Conservation (phyloP, 2,329 filamentous ascomycete genomes). For the Colletotrichum phormii region DNA sequence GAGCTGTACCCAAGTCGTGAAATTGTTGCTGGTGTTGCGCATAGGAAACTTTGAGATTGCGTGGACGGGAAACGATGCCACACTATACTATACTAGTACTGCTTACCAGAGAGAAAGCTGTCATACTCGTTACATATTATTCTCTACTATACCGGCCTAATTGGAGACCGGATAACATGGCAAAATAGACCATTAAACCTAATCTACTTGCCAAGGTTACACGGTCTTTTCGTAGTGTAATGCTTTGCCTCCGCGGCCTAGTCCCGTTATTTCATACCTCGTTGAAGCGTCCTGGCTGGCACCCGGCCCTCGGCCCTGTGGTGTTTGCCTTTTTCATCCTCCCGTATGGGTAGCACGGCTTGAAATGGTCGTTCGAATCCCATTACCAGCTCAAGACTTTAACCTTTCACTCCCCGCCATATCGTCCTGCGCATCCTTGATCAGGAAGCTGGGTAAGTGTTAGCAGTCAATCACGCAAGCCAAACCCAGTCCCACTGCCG, state of each 20-base stretch:
- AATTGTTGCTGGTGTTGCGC: slow-evolving; percentile 5
- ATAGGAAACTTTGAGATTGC: slow-evolving; percentile 27
- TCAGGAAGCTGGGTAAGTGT: slow-evolving; percentile 74
- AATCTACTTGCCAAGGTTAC: not conserved
- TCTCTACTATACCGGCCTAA: slow-evolving; percentile 9
- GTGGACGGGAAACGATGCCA: slow-evolving; percentile 23
- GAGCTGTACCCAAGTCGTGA: not conserved
- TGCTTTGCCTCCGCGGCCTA: not conserved
- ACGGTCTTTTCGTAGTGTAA: not conserved
- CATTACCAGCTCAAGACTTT: slow-evolving; percentile 68
- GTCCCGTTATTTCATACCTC: not conserved
- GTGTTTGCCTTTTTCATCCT: not conserved
- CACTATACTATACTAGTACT: not conserved
- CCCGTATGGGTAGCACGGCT: no score
- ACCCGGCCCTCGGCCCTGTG: not conserved
- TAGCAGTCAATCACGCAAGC: not conserved
- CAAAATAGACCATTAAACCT: slow-evolving; percentile 30
- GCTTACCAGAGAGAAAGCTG: slow-evolving; percentile 12
- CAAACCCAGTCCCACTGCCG: not conserved
- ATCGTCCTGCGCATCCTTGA: slow-evolving; percentile 88
- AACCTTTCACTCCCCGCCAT: slow-evolving; percentile 75
- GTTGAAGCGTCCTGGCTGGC: not conserved
- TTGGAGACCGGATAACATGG: slow-evolving; percentile 15
- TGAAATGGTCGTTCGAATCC: not conserved
- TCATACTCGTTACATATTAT: slow-evolving; percentile 33